Conservation (phyloP, 306 rosid species). For the Luffa aegyptiaca region DNA sequence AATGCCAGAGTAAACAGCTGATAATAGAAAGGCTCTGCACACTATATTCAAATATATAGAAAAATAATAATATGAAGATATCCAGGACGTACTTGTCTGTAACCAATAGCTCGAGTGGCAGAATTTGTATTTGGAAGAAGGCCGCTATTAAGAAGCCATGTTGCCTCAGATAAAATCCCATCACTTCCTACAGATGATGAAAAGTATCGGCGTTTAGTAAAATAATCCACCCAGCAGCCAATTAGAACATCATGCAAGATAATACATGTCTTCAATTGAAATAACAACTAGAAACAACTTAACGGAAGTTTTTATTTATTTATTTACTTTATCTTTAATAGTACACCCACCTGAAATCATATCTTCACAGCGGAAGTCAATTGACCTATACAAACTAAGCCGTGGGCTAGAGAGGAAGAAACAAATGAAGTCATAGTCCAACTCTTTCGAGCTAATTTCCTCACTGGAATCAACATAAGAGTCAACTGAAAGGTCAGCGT, state of each 20-base stretch:
- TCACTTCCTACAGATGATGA: slow-evolving; percentile 44
- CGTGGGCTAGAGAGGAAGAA: slow-evolving; percentile 80
- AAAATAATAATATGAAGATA: neutral
- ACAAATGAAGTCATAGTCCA: slow-evolving; percentile 68
- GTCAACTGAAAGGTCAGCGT: slow-evolving; percentile 13
- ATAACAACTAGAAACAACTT: neutral
- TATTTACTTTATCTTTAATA: neutral
- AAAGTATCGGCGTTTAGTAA: neutral
- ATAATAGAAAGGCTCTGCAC: neutral
- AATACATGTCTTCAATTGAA: neutral
- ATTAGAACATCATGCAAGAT: neutral
- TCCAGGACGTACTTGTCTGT: slow-evolving; percentile 60
- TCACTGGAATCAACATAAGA: slow-evolving; percentile 17
- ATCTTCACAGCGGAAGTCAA: slow-evolving; percentile 84
- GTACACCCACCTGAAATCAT: slow-evolving; percentile 61
- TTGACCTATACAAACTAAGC: slow-evolving; percentile 58
- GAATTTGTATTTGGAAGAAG: slow-evolving; percentile 84
- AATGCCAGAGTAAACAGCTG: neutral
- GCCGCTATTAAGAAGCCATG: slow-evolving; percentile 76
- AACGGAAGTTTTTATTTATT: neutral
- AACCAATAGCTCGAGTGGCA: slow-evolving; percentile 81
- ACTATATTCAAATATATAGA: slow-evolving; percentile 9
- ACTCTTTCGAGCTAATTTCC: slow-evolving; percentile 37
- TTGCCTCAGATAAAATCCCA: slow-evolving; percentile 74
- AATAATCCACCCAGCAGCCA: neutral